A percentile compares a stretch with the other conserved stretches of the same genome.
These are phyloP conservation scores for Holtermannia corniformis DNA, from an alignment of 768 basidiomycete species.

Conservation along the genomic window DNA sequence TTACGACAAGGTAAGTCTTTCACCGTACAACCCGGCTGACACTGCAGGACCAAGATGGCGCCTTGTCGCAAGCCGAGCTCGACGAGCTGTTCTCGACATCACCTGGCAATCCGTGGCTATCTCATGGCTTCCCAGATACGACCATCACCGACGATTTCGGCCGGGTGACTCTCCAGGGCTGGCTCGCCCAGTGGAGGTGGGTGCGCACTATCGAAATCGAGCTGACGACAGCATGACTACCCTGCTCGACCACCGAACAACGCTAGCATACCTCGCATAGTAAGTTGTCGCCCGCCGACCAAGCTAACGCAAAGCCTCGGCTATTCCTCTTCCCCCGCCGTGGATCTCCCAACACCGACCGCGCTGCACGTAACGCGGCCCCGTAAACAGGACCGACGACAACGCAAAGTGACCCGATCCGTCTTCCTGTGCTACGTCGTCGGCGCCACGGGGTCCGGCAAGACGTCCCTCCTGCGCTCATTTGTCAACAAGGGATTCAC, in stretches of 20 bases:
- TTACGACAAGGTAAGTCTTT: slow-evolving; percentile 68
- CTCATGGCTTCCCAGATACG: slow-evolving; percentile 82
- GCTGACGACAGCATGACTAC: slow-evolving; percentile 74
- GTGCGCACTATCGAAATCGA: slow-evolving; percentile 13
- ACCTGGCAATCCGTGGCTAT: slow-evolving; percentile 92
- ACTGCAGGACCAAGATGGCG: slow-evolving; percentile 82
- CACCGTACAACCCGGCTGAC: not conserved
- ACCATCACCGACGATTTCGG: slow-evolving; percentile 78
- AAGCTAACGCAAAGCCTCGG: slow-evolving; percentile 49
- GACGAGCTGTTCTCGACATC: slow-evolving; percentile 85
- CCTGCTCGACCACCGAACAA: slow-evolving; percentile 81
- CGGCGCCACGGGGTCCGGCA: slow-evolving; percentile 91
- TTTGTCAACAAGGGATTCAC: slow-evolving; percentile 74
- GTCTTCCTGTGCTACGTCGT: slow-evolving; percentile 90
- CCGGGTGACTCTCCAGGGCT: slow-evolving; percentile 89
- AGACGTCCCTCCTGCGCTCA: slow-evolving; percentile 72
- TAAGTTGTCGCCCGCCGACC: slow-evolving; percentile 11
- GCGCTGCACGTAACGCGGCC: slow-evolving; percentile 79
- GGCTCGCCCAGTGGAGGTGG: slow-evolving; percentile 97
- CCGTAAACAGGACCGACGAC: slow-evolving; percentile 71
- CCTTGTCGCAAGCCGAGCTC: slow-evolving; percentile 70
- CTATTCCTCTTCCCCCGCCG: slow-evolving; percentile 51
- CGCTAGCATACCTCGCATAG: slow-evolving; percentile 88
- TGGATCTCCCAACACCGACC: slow-evolving; percentile 49
- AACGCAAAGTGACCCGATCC: slow-evolving; percentile 77